Evolutionary conservation across 1,284 basidiomycete genomes (phyloP), one percentile per base, ranked within the genome.

Genomic region (Trichosporon asahii): DNA sequence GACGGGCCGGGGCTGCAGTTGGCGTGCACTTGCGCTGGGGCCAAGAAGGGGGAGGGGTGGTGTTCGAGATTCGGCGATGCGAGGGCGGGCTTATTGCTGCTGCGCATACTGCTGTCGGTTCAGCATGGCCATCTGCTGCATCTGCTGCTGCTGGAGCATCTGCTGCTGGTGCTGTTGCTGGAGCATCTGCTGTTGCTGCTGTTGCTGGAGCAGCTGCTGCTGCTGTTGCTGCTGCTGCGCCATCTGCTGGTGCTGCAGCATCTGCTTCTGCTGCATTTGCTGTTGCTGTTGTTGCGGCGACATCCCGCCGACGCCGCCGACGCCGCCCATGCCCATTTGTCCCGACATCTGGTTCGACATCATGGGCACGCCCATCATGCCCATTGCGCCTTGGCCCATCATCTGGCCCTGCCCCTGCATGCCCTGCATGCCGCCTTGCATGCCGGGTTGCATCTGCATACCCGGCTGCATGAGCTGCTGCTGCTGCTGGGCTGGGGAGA

Each of bases 161-260:
- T 66, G 65, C 29, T 31, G 27, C 12, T 49, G 44, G 12, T 66
- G 65, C 40, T 23, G 44, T 11, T 67, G 66, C 60, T 35, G 33
- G 3, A 57, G 49, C 63, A 65, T 65, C 61, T 67, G 66, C 40
- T 49, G 29, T 25, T 60, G 44, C 33, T 64, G 63, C 11, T 68
- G 67, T 21, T 40, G 57, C 33, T 64, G 67, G 15, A 40, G 63
- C 18, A 33, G 31, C 7, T 53, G 64, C 49, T 67, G 31, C 7
- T 53, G 64, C 49, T 67, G 66, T 35, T 67, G 66, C 35, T 60
- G 46, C 23, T 64, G 63, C 46, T 64, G 49, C n/a, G 63, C 60
- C 40, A 31, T 31, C 11, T 27, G 61, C 27, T 64, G 67, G 11
- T 53, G 60, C 46, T 64, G 67, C 14, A 55, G 61, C 27, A 35